Percentiles rank a stretch among this genome's conserved stretches.
These are phyloP conservation scores for Euclidium syriacum DNA, from an alignment of 345 rosid species.

Conservation along the genomic window DNA sequence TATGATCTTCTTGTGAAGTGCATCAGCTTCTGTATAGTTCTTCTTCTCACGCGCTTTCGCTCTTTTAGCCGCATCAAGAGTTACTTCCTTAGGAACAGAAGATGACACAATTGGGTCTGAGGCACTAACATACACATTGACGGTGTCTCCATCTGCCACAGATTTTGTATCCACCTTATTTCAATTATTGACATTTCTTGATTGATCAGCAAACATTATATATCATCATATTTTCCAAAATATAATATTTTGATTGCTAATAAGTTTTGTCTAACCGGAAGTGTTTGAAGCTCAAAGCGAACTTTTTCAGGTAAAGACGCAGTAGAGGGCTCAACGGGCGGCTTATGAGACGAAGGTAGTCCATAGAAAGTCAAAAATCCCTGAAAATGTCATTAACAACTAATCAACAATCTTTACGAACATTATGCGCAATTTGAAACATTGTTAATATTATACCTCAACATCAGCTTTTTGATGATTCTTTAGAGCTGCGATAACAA, in stretches of 20 bases:
- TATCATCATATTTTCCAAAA: not conserved
- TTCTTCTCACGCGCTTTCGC: slow-evolving; percentile 55
- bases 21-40: slow-evolving; percentile 59
- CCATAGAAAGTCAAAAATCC: slow-evolving; percentile 84
- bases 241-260: not conserved
- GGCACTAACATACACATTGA: slow-evolving; percentile 63
- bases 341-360: slow-evolving; percentile 51
- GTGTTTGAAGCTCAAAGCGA: slow-evolving; percentile 51
- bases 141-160: slow-evolving; percentile 77
- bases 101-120: slow-evolving; percentile 58
- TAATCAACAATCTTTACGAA: not conserved
- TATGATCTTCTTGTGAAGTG: slow-evolving; percentile 54
- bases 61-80: slow-evolving; percentile 45
- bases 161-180: slow-evolving; percentile 72
- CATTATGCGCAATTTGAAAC: not conserved
- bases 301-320: slow-evolving; percentile 47
- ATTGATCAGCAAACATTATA: not conserved
- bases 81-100: slow-evolving; percentile 53
- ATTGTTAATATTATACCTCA: slow-evolving; percentile 58
- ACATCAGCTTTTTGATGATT: slow-evolving; percentile 74
- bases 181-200: slow-evolving; percentile 21
- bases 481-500: slow-evolving; percentile 53
- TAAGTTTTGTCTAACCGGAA: slow-evolving; percentile 50
- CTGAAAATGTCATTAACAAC: slow-evolving; percentile 25
- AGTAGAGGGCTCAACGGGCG: slow-evolving; percentile 29